Percentiles rank a stretch among this genome's conserved stretches.
These are phyloP conservation scores for Pholiota adiposa DNA, from an alignment of 1,284 basidiomycete species.

Conservation along the genomic window DNA sequence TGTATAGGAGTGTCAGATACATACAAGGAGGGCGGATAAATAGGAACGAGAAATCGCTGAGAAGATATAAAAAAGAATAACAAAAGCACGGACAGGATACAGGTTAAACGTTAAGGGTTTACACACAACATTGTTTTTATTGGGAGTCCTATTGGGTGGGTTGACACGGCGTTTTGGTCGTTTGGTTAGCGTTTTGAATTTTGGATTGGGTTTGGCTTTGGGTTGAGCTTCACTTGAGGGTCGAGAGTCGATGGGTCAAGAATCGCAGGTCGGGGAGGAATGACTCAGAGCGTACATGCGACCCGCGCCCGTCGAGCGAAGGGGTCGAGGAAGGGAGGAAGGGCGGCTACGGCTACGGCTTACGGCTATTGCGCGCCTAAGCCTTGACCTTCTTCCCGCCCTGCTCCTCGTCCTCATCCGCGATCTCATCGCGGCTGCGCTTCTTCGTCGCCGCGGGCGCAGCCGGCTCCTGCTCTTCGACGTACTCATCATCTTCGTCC, in stretches of 20 bases:
- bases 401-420: constrained; percentile 40
- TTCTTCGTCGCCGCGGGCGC: constrained; percentile 37
- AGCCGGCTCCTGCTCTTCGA: constrained; percentile 19
- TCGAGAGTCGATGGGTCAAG: background rate
- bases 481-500: constrained; percentile 31
- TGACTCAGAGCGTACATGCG: too few relatives aligned
- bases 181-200: too few relatives aligned
- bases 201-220: too few relatives aligned
- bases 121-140: background rate
- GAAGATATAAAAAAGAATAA: constrained; percentile 11
- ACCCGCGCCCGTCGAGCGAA: too few relatives aligned
- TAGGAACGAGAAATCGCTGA: background rate
- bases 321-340: too few relatives aligned
- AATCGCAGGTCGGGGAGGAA: too few relatives aligned
- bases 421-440: constrained; percentile 41
- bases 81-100: background rate
- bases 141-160: background rate
- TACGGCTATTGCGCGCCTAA: constrained; percentile 26
- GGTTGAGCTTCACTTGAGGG: too few relatives aligned
- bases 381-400: constrained; percentile 48
- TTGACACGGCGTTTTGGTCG: too few relatives aligned
- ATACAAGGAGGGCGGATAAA: background rate
- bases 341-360: too few relatives aligned
- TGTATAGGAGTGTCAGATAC: background rate
- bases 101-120: constrained; percentile 9